phyloP scores from a whole-genome alignment of 805 yeast species.

The Yamadazyma tumulicola region DNA sequence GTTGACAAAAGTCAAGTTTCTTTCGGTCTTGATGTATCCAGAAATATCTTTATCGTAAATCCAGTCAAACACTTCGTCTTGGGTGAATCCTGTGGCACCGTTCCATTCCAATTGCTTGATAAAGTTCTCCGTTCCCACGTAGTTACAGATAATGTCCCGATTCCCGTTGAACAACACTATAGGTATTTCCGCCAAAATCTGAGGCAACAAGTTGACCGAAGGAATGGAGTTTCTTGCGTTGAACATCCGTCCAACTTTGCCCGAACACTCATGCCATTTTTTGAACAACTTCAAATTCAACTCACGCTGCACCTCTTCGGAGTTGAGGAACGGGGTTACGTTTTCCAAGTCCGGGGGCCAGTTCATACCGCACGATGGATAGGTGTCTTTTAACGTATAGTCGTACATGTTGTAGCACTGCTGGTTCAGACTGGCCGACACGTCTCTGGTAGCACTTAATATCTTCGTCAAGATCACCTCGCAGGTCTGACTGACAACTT shows the following conservation, averaged over 20 bases:
- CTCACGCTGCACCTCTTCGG: constrained; percentile 42
- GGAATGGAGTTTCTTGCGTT: constrained; percentile 53
- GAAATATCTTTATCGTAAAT: constrained; percentile 35
- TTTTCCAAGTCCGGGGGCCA: constrained; percentile 73
- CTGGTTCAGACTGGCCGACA: constrained; percentile 26
- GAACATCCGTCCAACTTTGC: constrained; percentile 51
- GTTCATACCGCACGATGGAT: constrained; percentile 84
- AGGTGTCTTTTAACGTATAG: constrained; percentile 62
- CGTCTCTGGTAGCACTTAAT: constrained; percentile 28
- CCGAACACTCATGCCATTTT: constrained; percentile 78
- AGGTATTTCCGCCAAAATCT: constrained; percentile 53
- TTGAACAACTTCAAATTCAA: constrained; percentile 43
- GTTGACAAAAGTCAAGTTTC: constrained; percentile 73
- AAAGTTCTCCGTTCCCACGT: constrained; percentile 66
- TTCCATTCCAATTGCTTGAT: constrained; percentile 65
- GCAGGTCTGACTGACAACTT: constrained; percentile 36
- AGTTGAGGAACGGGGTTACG: constrained; percentile 50
- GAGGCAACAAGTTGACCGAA: constrained; percentile 65
- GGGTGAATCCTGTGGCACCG: constrained; percentile 52
- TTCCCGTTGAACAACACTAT: constrained; percentile 82
- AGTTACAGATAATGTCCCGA: constrained; percentile 85
- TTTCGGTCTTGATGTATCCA: constrained; percentile 45
- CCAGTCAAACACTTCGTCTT: constrained; percentile 39
- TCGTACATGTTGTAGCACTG: constrained; percentile 85
- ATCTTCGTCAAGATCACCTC: constrained; percentile 44